Base-by-base conservation (phyloP, 208 protist species). In the Eutreptiella sp. region DNA sequence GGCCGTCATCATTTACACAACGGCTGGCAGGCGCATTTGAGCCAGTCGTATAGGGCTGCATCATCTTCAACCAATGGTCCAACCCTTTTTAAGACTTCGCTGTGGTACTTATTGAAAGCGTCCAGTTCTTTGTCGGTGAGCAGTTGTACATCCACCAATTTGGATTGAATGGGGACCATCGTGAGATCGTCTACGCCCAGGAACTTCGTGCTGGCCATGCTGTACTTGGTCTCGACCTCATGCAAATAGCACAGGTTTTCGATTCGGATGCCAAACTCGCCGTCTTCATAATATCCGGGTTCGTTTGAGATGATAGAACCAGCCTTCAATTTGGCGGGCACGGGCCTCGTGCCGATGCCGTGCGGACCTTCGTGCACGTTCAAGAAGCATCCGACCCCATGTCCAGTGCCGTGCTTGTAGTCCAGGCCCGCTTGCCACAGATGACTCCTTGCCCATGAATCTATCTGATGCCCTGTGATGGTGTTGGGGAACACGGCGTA, bases 231-330 rank as follows among this genome's bases (percentile, higher is more conserved):
- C 4, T 46, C 19, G 4, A 62, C 76, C 31, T 59, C 41, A 4
- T 91, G 77, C n/a, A 93, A 72, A 19, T 93, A 53, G 59, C 96
- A 80, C 28, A 97, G 76, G 68, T 97, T 98, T 64, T 98, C 96
- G 60, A 98, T 97, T 50, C 96, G 88, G 59, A 99, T 97, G 65
- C 96, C 96, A 73, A 95, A 98, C 11, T 46, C 55, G n/a, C 89
- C 92, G 19, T 84, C 85, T 68, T 96, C 89, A 81, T 99, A 99
- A 80, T 95, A 98, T 0, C 96, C 96, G 0, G 94, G 92, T 69
- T 96, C 84, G 67, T 94, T 90, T 9, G 85, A 89, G 24, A 91
- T 73, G 19, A 91, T 67, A 61, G 66, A 78, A 45, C 79, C 68
- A 27, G 59, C 68, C 33, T 80, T 68, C 24, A 94, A 52, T 21